Conservation (phyloP, 441 rosid genomes). For the Erodium texanum region DNA sequence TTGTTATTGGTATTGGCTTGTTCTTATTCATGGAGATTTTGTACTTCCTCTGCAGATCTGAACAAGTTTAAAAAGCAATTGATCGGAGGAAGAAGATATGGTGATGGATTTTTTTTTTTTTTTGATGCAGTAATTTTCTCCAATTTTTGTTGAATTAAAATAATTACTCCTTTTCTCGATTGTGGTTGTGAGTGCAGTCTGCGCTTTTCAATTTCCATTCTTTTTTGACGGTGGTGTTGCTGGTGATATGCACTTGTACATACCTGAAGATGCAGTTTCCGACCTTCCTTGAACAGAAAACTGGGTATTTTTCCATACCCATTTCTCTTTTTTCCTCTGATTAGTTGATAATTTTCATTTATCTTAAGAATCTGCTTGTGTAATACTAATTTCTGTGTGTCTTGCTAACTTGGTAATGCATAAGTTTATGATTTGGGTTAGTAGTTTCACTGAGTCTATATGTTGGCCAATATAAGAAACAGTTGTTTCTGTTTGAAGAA, state of each 20-base stretch:
- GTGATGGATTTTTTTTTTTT: too few relatives aligned
- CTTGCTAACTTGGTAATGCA: background rate
- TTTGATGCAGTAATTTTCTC: too few relatives aligned
- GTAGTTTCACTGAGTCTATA: background rate
- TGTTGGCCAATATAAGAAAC: too few relatives aligned
- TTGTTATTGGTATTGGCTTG: too few relatives aligned
- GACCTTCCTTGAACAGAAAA: slow-evolving; percentile 80
- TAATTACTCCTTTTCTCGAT: background rate
- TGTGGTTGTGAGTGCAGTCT: slow-evolving; percentile 35
- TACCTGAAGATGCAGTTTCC: slow-evolving; percentile 95
- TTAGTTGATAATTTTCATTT: too few relatives aligned
- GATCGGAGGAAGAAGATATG: too few relatives aligned
- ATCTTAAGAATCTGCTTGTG: too few relatives aligned
- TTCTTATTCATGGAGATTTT: too few relatives aligned
- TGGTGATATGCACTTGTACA: slow-evolving; percentile 90
- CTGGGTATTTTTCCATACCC: slow-evolving; percentile 42
- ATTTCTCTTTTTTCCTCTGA: background rate
- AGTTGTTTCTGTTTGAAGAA: background rate
- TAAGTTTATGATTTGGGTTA: background rate
- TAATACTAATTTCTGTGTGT: background rate
- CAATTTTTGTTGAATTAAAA: too few relatives aligned
- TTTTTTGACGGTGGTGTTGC: slow-evolving; percentile 74
- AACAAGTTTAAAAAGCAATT: too few relatives aligned
- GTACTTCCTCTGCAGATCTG: too few relatives aligned
- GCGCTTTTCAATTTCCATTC: slow-evolving; percentile 95